These are phyloP conservation scores for Lentinula lateritia DNA, from an alignment of 768 basidiomycete genomes.

Conservation along the genomic window DNA sequence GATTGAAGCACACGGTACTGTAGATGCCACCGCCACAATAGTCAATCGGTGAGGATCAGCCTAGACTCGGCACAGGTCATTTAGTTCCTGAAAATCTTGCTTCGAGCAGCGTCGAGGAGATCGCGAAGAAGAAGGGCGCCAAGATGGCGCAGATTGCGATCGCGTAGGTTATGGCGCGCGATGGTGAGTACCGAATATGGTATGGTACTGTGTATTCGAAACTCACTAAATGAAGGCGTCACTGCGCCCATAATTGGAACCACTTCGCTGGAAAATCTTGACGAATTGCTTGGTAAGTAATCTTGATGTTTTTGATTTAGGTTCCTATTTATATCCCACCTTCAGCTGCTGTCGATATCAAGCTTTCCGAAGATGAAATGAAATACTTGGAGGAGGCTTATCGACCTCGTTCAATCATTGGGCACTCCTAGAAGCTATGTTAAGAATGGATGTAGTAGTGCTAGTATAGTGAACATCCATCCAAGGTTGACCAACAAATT, in stretches of 20 bases:
- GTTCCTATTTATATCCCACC: not conserved
- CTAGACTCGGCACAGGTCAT: not conserved
- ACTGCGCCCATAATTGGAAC: constrained; percentile 40
- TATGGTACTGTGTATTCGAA: not conserved
- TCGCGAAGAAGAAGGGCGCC: constrained; percentile 44
- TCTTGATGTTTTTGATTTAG: not conserved
- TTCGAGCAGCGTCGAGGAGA: constrained; percentile 39
- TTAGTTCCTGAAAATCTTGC: not conserved
- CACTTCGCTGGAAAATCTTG: constrained; percentile 28
- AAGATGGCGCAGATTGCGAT: constrained; percentile 55
- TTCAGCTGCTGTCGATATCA: constrained; percentile 30
- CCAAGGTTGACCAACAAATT: no score
- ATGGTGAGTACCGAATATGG: not conserved
- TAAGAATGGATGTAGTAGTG: not conserved
- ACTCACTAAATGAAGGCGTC: constrained; percentile 14
- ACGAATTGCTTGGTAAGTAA: constrained; percentile 29
- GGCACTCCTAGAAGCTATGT: constrained; percentile 20
- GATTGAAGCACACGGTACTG: constrained; percentile 14
- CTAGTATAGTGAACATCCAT: no score
- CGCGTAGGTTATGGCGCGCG: constrained; percentile 36
- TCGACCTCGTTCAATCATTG: constrained; percentile 30
- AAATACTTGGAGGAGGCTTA: constrained; percentile 41
- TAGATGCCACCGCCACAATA: constrained; percentile 22
- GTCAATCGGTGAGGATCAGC: constrained; percentile 27
- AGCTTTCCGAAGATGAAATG: constrained; percentile 43